These are phyloP conservation scores for Xeromyces bisporus DNA, from an alignment of 495 filamentous ascomycete species.

Conservation along the genomic window DNA sequence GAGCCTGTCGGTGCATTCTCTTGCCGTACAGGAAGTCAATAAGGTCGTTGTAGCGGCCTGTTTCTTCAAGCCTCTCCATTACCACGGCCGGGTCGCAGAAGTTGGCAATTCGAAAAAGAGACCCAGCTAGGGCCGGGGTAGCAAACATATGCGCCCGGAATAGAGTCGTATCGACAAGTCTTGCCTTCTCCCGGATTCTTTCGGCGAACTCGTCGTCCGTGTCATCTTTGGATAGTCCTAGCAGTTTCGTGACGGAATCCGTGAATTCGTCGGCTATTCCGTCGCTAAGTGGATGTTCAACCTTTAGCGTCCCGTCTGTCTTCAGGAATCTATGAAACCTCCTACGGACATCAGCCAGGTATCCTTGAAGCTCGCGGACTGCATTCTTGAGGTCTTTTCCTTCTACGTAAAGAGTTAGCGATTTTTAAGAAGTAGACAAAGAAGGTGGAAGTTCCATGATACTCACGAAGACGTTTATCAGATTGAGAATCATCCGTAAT, in stretches of 20 bases:
- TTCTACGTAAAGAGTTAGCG: conserved; percentile 18
- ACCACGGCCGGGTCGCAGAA: conserved; percentile 95
- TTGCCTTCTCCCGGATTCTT: conserved; percentile 56
- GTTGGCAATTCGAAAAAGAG: conserved; percentile 89
- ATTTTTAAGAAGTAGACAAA: neutral
- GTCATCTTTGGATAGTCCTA: conserved; percentile 26
- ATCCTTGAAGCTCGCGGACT: conserved; percentile 64
- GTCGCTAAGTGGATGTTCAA: conserved; percentile 28
- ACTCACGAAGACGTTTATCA: conserved; percentile 25
- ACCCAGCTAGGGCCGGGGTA: conserved; percentile 65
- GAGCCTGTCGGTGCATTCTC: conserved; percentile 73
- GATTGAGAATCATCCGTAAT: conserved; percentile 7
- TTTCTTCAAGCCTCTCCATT: conserved; percentile 77
- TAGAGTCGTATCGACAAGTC: conserved; percentile 77
- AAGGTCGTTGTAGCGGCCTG: conserved; percentile 76
- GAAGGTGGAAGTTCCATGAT: too few species aligned
- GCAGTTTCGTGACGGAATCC: conserved; percentile 25
- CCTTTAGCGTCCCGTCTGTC: conserved; percentile 54
- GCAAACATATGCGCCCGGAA: conserved; percentile 90
- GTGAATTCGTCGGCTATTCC: conserved; percentile 36
- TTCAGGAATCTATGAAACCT: conserved; percentile 70
- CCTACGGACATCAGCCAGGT: conserved; percentile 67
- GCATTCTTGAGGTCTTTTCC: conserved; percentile 69
- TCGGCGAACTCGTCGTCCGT: conserved; percentile 47
- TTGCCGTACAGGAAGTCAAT: conserved; percentile 97